phyloP scores from a whole-genome alignment of 495 filamentous ascomycete species.

The Xylaria nigripes region DNA sequence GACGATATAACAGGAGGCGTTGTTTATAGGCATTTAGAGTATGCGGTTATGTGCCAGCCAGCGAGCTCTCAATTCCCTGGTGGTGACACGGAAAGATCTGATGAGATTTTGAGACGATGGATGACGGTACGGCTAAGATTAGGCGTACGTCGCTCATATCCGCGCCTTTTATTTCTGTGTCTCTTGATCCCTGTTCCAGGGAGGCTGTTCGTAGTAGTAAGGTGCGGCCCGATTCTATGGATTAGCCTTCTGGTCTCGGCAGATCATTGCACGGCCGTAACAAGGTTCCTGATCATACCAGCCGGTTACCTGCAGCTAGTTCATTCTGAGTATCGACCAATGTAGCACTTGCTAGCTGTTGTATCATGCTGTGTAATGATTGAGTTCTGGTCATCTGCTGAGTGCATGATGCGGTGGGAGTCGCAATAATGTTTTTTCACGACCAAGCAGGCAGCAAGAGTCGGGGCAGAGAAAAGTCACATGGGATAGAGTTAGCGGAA shows the following conservation, averaged over 20 bases:
- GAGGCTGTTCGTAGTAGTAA: neutral
- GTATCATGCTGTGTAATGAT: neutral
- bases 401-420: neutral
- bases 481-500: neutral
- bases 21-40: no score
- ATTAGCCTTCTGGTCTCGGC: neutral
- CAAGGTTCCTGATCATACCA: neutral
- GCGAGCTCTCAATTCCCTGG: neutral
- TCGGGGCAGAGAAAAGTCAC: neutral
- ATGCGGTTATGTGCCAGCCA: neutral
- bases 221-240: conserved; percentile 3
- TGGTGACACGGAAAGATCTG: neutral
- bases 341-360: neutral
- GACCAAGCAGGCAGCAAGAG: neutral
- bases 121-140: neutral
- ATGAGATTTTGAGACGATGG: neutral
- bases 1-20: no score
- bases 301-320: neutral
- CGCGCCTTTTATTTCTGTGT: neutral
- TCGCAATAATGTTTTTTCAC: neutral
- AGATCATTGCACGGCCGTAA: neutral
- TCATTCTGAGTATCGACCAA: neutral
- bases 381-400: neutral
- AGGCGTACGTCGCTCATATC: neutral
- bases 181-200: neutral